Evolutionary conservation across 805 yeast species (phyloP).

Genomic region (Dipodascopsis uninucleata): DNA sequence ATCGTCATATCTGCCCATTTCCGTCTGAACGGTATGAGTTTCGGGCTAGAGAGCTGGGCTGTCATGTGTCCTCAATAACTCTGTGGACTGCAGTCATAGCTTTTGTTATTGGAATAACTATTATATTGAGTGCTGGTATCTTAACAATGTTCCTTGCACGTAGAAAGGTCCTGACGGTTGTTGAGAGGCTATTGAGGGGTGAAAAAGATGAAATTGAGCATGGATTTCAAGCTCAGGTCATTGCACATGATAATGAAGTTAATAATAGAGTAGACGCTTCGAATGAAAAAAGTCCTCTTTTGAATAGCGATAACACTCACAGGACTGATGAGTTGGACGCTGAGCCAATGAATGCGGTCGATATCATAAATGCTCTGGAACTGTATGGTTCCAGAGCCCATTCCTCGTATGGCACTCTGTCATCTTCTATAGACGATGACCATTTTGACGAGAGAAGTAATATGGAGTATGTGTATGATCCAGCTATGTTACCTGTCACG

Average conservation of each 20-base stretch:
- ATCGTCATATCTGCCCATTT: conserved; percentile 16
- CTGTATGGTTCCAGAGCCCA: too few species aligned
- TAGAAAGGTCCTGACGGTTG: conserved; percentile 7
- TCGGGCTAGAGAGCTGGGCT: conserved; percentile 18
- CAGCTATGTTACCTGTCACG: conserved; percentile 10
- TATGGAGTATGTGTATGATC: conserved; percentile 13
- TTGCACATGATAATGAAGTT: too few species aligned
- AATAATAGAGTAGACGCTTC: too few species aligned
- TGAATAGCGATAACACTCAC: too few species aligned
- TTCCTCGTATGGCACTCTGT: too few species aligned
- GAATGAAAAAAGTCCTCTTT: too few species aligned
- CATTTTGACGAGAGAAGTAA: too few species aligned
- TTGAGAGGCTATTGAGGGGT: conserved; percentile 3
- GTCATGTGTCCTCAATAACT: conserved; percentile 17
- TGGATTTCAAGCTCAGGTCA: conserved; percentile 5
- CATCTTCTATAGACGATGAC: too few species aligned
- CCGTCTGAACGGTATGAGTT: conserved; percentile 16
- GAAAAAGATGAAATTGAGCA: conserved; percentile 1
- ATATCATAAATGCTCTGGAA: too few species aligned
- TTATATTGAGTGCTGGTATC: neutral
- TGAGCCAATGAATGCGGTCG: too few species aligned
- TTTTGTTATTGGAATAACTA: conserved; percentile 8
- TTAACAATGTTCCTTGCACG: conserved; percentile 11
- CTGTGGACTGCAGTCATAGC: conserved; percentile 18
- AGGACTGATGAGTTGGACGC: too few species aligned